Conservation (phyloP, 2,329 filamentous ascomycete species). For the Fusarium hainanense region DNA sequence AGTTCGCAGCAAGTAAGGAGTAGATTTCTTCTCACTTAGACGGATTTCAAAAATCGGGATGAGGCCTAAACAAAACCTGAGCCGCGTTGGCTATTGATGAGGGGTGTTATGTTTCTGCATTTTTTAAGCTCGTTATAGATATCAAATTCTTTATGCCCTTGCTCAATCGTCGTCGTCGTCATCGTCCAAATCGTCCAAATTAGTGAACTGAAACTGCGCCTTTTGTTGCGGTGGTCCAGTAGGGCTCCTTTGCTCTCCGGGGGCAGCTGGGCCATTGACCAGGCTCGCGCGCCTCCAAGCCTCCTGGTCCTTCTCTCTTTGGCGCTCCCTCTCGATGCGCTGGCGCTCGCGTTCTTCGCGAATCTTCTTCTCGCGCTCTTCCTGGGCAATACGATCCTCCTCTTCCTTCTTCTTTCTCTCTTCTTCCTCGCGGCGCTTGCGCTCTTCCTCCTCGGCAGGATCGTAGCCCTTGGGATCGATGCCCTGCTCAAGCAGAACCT, state of each 20-base stretch:
- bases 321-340: slow-evolving; percentile 57
- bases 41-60: slow-evolving; percentile 23
- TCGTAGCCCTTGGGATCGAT: slow-evolving; percentile 71
- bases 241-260: slow-evolving; percentile 42
- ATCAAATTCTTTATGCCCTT: not conserved
- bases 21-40: slow-evolving; percentile 37
- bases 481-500: slow-evolving; percentile 70
- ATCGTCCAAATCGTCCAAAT: slow-evolving; percentile 64
- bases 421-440: slow-evolving; percentile 63
- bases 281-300: slow-evolving; percentile 56
- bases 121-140: slow-evolving; percentile 35
- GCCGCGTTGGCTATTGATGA: slow-evolving; percentile 30
- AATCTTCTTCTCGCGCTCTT: slow-evolving; percentile 57
- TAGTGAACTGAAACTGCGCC: slow-evolving; percentile 66
- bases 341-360: slow-evolving; percentile 54
- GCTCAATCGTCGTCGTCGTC: slow-evolving; percentile 50
- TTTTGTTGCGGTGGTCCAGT: slow-evolving; percentile 55
- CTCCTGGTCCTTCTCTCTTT: slow-evolving; percentile 56
- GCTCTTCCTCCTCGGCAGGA: slow-evolving; percentile 65
- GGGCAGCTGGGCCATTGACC: slow-evolving; percentile 42
- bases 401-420: slow-evolving; percentile 60
- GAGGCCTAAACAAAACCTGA: slow-evolving; percentile 17
- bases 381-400: slow-evolving; percentile 58
- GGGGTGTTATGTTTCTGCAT: slow-evolving; percentile 25
- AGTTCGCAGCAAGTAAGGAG: slow-evolving; percentile 26